A percentile compares a stretch with the other conserved stretches of the same genome.
Conservation (phyloP, 306 rosid species). For the Datisca glomerata region DNA sequence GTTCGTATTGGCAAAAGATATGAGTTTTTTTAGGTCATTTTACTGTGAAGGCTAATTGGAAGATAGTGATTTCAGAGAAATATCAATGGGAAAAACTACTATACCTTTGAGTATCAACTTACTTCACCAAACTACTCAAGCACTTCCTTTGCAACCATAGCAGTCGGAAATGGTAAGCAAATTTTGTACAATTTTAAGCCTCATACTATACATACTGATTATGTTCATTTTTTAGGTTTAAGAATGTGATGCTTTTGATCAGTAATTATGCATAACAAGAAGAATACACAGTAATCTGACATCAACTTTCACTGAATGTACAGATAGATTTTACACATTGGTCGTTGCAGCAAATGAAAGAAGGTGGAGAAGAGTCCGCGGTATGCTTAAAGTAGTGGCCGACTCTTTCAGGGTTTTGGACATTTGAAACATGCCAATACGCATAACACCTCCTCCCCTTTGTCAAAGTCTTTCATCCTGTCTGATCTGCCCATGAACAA, state of each 20-base stretch:
- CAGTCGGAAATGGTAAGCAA: slow-evolving; percentile 74
- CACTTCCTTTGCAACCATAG: slow-evolving; percentile 69
- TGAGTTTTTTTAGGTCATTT: background rate
- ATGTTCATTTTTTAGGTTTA: background rate
- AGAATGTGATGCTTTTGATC: background rate
- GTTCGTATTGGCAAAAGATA: no score
- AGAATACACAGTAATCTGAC: no score
- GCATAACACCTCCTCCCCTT: no score
- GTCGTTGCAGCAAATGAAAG: slow-evolving; percentile 81
- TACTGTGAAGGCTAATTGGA: slow-evolving; percentile 2
- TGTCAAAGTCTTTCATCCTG: no score
- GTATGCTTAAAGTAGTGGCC: slow-evolving; percentile 80
- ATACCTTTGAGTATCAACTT: slow-evolving; percentile 71
- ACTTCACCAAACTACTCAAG: slow-evolving; percentile 49
- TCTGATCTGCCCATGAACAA: no score
- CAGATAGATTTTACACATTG: slow-evolving; percentile 81
- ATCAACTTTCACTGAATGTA: slow-evolving; percentile 1
- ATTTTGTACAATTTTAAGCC: background rate
- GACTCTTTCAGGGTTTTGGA: slow-evolving; percentile 82
- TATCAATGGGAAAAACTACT: slow-evolving; percentile 73
- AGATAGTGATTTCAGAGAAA: slow-evolving; percentile 38
- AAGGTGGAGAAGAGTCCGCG: slow-evolving; percentile 72
- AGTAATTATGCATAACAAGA: no score
- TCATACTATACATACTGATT: background rate
- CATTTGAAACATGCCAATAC: no score